These are phyloP conservation scores for Astrothelium subdiscretum DNA, from an alignment of 495 filamentous ascomycete genomes.

Conservation along the genomic window DNA sequence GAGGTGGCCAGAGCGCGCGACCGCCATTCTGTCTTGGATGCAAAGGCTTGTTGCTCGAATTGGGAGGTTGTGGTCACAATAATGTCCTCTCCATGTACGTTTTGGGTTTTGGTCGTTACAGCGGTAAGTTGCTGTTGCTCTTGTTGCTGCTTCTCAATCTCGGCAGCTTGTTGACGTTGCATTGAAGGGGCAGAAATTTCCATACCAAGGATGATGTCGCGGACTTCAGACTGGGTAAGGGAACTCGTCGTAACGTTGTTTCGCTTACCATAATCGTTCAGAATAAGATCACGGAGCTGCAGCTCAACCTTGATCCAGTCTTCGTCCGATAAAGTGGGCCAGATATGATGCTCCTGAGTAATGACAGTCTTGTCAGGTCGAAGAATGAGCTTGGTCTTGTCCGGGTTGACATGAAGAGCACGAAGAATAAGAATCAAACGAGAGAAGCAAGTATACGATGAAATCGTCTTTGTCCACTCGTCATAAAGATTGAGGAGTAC, in stretches of 20 bases:
- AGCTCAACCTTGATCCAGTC: conserved; percentile 99
- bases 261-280: conserved; percentile 99
- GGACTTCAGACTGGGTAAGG: conserved; percentile 90
- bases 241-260: conserved; percentile 98
- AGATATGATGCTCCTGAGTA: conserved; percentile 98
- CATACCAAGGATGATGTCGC: conserved; percentile 99
- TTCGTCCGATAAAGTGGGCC: conserved; percentile 88
- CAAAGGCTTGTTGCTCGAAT: conserved; percentile 94
- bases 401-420: conserved; percentile 92
- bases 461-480: conserved; percentile 97
- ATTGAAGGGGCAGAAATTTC: conserved; percentile 96
- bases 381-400: conserved; percentile 95
- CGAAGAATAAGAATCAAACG: conserved; percentile 89
- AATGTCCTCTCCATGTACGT: conserved; percentile 94
- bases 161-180: conserved; percentile 96
- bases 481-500: conserved; percentile 99
- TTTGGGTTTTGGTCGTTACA: conserved; percentile 96
- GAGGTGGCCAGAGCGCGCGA: conserved; percentile 93
- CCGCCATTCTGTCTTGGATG: conserved; percentile 98
- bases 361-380: conserved; percentile 98
- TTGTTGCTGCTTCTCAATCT: conserved; percentile 98
- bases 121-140: conserved; percentile 94
- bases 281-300: conserved; percentile 85
- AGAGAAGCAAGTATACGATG: conserved; percentile 97
- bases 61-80: conserved; percentile 96